A percentile compares a stretch with the other conserved stretches of the same genome.
phyloP scores from a whole-genome alignment of 2,329 filamentous ascomycete genomes.

The Colletotrichum tropicale region DNA sequence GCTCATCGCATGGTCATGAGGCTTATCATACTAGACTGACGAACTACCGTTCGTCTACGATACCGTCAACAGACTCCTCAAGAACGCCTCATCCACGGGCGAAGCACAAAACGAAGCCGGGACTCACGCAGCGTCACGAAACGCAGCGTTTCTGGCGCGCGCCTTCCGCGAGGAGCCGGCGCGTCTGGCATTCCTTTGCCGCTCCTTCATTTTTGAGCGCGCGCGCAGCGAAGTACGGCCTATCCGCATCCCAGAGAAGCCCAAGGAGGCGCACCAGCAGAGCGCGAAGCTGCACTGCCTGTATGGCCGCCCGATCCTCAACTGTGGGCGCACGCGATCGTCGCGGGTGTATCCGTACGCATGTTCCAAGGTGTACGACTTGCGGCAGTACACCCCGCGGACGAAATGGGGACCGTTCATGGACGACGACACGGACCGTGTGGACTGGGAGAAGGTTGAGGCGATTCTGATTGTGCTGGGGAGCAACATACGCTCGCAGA shows the following conservation, averaged over 20 bases:
- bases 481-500: slow-evolving; percentile 61
- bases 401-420: slow-evolving; percentile 76
- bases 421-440: slow-evolving; percentile 62
- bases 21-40: slow-evolving; percentile 32
- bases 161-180: slow-evolving; percentile 54
- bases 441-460: slow-evolving; percentile 84
- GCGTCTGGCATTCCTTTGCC: slow-evolving; percentile 64
- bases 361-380: slow-evolving; percentile 73
- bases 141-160: slow-evolving; percentile 46
- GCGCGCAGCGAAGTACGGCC: slow-evolving; percentile 43
- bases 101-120: slow-evolving; percentile 30
- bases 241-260: neutral
- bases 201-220: slow-evolving; percentile 67
- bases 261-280: slow-evolving; percentile 57
- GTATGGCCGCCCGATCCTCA: slow-evolving; percentile 64
- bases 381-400: slow-evolving; percentile 67
- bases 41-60: slow-evolving; percentile 54
- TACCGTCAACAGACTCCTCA: slow-evolving; percentile 50
- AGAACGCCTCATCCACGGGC: slow-evolving; percentile 42
- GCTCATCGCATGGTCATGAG: too few species aligned
- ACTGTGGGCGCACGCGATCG: slow-evolving; percentile 37
- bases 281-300: slow-evolving; percentile 75
- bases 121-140: slow-evolving; percentile 51
- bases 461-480: slow-evolving; percentile 73
- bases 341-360: slow-evolving; percentile 62